Percentiles rank a stretch among this genome's conserved stretches.
Evolutionary conservation across 2,329 filamentous ascomycete species (phyloP).

Genomic region (Cladophialophora chaetospira): DNA sequence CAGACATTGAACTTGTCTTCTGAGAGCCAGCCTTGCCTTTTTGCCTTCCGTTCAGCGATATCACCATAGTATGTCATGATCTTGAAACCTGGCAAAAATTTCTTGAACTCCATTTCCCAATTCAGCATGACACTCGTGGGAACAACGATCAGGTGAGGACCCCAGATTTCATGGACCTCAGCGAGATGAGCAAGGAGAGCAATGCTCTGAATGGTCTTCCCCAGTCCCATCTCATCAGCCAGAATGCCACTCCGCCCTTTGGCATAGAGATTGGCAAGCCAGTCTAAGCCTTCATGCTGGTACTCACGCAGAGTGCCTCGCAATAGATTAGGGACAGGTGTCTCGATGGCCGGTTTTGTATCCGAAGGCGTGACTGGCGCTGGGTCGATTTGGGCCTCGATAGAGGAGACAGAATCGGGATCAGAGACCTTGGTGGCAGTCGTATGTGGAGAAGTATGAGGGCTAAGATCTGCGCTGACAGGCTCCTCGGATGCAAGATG

Average conservation of each 20-base stretch:
- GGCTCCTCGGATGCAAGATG: constrained; percentile 14
- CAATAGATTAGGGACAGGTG: constrained; percentile 68
- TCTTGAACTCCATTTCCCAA: constrained; percentile 99
- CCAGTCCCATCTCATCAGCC: constrained; percentile 97
- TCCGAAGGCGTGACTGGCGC: constrained; percentile 28
- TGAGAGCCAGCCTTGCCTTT: constrained; percentile 90
- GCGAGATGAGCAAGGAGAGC: constrained; percentile 89
- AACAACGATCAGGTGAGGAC: constrained; percentile 91
- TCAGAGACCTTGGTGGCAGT: constrained; percentile 49
- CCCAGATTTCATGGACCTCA: constrained; percentile 88
- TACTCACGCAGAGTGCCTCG: constrained; percentile 91
- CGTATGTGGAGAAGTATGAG: constrained; percentile 47
- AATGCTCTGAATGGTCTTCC: constrained; percentile 98
- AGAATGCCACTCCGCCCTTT: constrained; percentile 95
- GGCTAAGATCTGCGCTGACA: constrained; percentile 36
- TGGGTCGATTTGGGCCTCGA: constrained; percentile 39
- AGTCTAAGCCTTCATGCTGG: constrained; percentile 94
- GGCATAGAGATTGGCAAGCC: constrained; percentile 89
- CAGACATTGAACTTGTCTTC: constrained; percentile 95
- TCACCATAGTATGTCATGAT: constrained; percentile 96
- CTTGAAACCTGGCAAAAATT: constrained; percentile 95
- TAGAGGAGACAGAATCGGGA: constrained; percentile 47
- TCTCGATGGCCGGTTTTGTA: constrained; percentile 26
- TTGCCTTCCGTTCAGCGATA: constrained; percentile 86
- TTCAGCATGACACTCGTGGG: constrained; percentile 98